phyloP scores from a whole-genome alignment of 2,329 filamentous ascomycete genomes.

The Penicillium expansum region DNA sequence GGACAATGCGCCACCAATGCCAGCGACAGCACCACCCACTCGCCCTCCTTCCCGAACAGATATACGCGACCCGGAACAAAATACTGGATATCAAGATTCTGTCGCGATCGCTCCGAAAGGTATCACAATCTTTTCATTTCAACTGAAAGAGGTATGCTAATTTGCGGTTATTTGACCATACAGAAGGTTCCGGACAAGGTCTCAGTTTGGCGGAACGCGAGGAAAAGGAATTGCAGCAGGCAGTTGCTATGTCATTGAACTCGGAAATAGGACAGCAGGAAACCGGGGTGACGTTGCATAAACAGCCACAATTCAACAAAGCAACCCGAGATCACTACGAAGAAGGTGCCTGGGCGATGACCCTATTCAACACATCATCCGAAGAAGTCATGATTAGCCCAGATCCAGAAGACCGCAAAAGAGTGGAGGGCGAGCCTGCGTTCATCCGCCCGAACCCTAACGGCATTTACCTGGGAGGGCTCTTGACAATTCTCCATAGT shows the following conservation, averaged over 20 bases:
- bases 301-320: constrained; percentile 51
- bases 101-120: constrained; percentile 29
- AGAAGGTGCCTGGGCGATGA: constrained; percentile 55
- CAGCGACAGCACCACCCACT: constrained; percentile 42
- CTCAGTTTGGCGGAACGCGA: constrained; percentile 44
- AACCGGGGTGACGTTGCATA: constrained; percentile 48
- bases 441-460: constrained; percentile 57
- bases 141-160: constrained; percentile 15
- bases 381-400: constrained; percentile 57
- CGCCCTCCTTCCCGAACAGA: constrained; percentile 49
- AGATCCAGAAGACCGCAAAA: constrained; percentile 50
- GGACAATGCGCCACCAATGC: constrained; percentile 35
- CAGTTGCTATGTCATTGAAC: constrained; percentile 47
- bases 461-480: constrained; percentile 54
- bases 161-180: not conserved
- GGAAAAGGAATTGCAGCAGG: constrained; percentile 46
- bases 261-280: constrained; percentile 52
- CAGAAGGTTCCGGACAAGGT: constrained; percentile 28
- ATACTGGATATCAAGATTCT: constrained; percentile 22
- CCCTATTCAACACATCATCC: constrained; percentile 46
- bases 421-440: constrained; percentile 50
- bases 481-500: constrained; percentile 61
- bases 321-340: constrained; percentile 57
- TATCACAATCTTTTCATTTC: constrained; percentile 22
- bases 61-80: constrained; percentile 26